phyloP scores from a whole-genome alignment of 768 basidiomycete genomes.

The Tulasnella sp. region DNA sequence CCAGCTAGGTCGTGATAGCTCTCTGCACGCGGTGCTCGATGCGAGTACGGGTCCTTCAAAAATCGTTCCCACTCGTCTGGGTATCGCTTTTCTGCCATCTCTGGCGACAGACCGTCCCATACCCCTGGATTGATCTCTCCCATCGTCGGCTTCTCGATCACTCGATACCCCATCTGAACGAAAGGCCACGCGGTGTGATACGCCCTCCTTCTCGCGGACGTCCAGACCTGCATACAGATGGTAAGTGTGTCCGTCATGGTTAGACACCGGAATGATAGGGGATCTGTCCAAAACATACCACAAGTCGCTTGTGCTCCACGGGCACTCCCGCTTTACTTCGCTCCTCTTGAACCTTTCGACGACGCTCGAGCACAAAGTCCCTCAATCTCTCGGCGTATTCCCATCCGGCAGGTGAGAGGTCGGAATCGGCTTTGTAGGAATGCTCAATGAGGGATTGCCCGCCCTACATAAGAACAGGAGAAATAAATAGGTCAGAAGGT shows the following conservation, averaged over 20 bases:
- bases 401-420: slow-evolving; percentile 90
- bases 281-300: slow-evolving; percentile 18
- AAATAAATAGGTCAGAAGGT: not conserved
- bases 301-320: slow-evolving; percentile 28
- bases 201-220: slow-evolving; percentile 83
- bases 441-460: slow-evolving; percentile 98
- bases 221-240: slow-evolving; percentile 99
- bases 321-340: slow-evolving; percentile 27
- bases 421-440: slow-evolving; percentile 97
- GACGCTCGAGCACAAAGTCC: slow-evolving; percentile 78
- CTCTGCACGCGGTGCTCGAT: slow-evolving; percentile 86
- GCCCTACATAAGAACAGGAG: slow-evolving; percentile 44
- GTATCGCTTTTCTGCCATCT: slow-evolving; percentile 81
- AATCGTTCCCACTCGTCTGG: slow-evolving; percentile 93
- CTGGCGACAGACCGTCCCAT: slow-evolving; percentile 90
- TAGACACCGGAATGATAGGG: too few relatives aligned
- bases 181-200: slow-evolving; percentile 98
- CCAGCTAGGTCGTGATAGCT: slow-evolving; percentile 93
- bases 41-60: slow-evolving; percentile 84
- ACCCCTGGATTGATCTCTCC: slow-evolving; percentile 95
- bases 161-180: slow-evolving; percentile 35
- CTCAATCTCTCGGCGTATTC: slow-evolving; percentile 86
- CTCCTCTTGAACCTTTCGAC: slow-evolving; percentile 64
- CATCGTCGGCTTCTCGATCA: slow-evolving; percentile 95
- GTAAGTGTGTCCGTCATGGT: too few relatives aligned